phyloP scores from a whole-genome alignment of 2,329 filamentous ascomycete genomes.

The Xylogone sp. region DNA sequence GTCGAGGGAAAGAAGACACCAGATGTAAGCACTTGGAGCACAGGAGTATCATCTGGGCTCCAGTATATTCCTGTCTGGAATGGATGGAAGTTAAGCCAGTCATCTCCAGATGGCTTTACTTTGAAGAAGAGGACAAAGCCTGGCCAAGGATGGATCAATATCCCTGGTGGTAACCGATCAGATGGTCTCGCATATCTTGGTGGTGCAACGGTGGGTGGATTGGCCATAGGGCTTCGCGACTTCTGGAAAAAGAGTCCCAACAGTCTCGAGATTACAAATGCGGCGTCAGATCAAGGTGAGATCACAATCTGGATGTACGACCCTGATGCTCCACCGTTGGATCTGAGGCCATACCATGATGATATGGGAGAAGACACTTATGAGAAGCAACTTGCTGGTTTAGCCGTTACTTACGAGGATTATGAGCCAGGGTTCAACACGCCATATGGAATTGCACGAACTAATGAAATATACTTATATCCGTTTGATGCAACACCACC shows the following conservation, averaged over 20 bases:
- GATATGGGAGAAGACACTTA: conserved; percentile 53
- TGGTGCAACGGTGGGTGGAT: conserved; percentile 49
- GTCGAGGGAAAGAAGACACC: not conserved
- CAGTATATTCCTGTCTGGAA: conserved; percentile 43
- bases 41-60: not conserved
- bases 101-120: conserved; percentile 57
- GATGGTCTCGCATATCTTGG: conserved; percentile 57
- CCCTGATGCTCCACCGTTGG: conserved; percentile 50
- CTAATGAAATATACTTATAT: conserved; percentile 52
- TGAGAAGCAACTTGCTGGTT: conserved; percentile 52
- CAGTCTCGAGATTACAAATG: conserved; percentile 50
- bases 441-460: conserved; percentile 53
- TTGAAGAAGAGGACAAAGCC: conserved; percentile 56
- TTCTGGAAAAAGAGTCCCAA: conserved; percentile 64
- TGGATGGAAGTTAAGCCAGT: conserved; percentile 53
- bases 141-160: conserved; percentile 54
- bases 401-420: conserved; percentile 62
- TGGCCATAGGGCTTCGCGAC: conserved; percentile 54
- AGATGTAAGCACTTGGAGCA: not conserved
- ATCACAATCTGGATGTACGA: conserved; percentile 60
- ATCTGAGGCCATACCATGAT: conserved; percentile 55
- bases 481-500: conserved; percentile 50
- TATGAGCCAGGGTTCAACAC: conserved; percentile 52
- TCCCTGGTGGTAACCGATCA: conserved; percentile 51
- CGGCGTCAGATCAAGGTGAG: conserved; percentile 43